These are phyloP conservation scores for Cyclotella choctawhatcheeana DNA, from an alignment of 108 stramenopile species.

Conservation along the genomic window DNA sequence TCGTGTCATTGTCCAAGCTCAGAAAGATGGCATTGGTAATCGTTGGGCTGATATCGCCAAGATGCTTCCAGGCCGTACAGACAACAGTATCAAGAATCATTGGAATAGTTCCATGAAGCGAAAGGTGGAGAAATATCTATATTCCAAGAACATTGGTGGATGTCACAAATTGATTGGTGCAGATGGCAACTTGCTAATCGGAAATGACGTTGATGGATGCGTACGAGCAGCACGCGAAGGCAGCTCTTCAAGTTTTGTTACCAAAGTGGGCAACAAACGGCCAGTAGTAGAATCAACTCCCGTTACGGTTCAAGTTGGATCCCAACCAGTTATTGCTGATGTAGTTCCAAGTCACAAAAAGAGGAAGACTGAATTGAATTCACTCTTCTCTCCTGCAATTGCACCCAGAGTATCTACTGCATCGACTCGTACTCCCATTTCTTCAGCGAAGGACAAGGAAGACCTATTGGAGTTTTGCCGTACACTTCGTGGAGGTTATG, in stretches of 20 bases:
- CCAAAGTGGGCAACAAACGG: too few relatives aligned
- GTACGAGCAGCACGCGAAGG: conserved; percentile 58
- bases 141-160: conserved; percentile 64
- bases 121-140: conserved; percentile 83
- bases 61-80: conserved; percentile 73
- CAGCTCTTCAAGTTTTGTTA: not conserved
- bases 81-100: conserved; percentile 87
- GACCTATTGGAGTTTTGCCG: conserved; percentile 60
- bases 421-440: conserved; percentile 18
- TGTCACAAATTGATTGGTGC: conserved; percentile 46
- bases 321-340: not conserved
- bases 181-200: conserved; percentile 64
- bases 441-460: conserved; percentile 41
- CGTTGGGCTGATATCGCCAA: conserved; percentile 86
- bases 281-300: conserved; percentile 1
- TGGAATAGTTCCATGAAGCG: conserved; percentile 78
- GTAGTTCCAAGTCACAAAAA: conserved; percentile 12
- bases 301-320: conserved; percentile 1
- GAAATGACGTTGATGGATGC: conserved; percentile 79
- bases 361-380: conserved; percentile 38
- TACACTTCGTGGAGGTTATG: conserved; percentile 77
- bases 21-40: conserved; percentile 62
- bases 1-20: conserved; percentile 59
- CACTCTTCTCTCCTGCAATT: conserved; percentile 45
- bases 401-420: conserved; percentile 26